Conservation (phyloP, 2,329 filamentous ascomycete genomes). For the Orbilia ellipsospora region DNA sequence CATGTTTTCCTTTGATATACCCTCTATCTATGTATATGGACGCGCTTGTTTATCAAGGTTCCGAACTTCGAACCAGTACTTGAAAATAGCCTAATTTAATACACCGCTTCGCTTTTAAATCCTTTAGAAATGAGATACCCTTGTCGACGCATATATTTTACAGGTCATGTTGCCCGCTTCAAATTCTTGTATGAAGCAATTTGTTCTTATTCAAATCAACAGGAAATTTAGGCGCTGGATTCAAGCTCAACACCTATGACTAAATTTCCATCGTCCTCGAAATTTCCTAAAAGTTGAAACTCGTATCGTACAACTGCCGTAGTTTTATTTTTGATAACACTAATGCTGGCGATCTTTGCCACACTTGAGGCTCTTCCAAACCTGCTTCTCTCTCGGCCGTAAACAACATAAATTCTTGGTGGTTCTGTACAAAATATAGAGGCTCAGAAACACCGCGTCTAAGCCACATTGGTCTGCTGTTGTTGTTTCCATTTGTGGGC, state of each 20-base stretch:
- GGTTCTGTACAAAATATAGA: slow-evolving; percentile 2
- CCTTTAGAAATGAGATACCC: neutral
- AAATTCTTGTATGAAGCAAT: neutral
- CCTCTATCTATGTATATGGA: neutral
- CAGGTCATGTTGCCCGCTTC: neutral
- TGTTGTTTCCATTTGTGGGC: slow-evolving; percentile 88
- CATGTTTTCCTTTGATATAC: neutral
- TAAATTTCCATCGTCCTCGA: neutral
- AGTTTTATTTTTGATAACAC: slow-evolving; percentile 2
- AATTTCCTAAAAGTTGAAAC: neutral
- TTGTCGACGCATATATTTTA: neutral
- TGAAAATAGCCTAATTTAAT: slow-evolving; percentile 17
- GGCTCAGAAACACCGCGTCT: slow-evolving; percentile 5
- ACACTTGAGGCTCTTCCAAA: neutral
- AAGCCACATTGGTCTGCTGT: slow-evolving; percentile 61
- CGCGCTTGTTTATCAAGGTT: slow-evolving; percentile 2
- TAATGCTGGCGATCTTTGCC: slow-evolving; percentile 21
- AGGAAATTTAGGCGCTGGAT: neutral
- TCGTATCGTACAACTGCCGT: slow-evolving; percentile 54
- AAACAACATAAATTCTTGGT: neutral
- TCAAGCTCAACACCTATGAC: slow-evolving; percentile 10
- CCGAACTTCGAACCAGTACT: neutral
- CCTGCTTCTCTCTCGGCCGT: neutral
- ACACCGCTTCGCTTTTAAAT: neutral
- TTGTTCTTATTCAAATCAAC: neutral